Evolutionary conservation across 208 protist genomes (phyloP), one percentile per base, ranked within the genome.

Genomic region (Trypanosoma cruzi): DNA sequence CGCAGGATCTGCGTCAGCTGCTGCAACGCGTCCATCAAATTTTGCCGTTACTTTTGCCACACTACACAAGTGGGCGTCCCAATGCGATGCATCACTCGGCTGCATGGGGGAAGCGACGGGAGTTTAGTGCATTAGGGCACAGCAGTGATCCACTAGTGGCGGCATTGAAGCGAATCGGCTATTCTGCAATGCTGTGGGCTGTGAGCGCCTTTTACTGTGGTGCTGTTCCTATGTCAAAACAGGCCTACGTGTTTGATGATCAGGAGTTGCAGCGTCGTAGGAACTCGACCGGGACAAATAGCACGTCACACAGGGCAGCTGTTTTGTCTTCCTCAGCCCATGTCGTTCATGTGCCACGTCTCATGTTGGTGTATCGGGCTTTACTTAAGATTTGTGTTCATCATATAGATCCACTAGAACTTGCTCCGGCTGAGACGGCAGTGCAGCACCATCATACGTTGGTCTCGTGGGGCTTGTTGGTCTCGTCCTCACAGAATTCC

Each of bases 151-250:
- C 80, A 0, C 73, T 96, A 8, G 88, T 88, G 57, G 37, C 65
- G 3, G 85, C 84, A n/a, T 73, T 96, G 62, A 60, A 64, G 57
- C 65, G 77, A 0, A 75, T 94, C 34, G 84, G 90, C 20, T 84
- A 84, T 67, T 85, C 84, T 0, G 90, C 88, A 2, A 86, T 92
- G 64, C 71, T 96, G 65, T 80, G 93, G 54, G 84, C 88, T 48
- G 84, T 94, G 29, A 81, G 82, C 40, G 77, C 84, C 31, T 96
- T 96, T 65, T 96, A 94, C 75, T 80, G 76, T 44, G 90, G 90
- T 16, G 84, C 86, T 6, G 86, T 96, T 26, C 86, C 88, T 40
- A 77, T 76, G 42, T 72, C 75, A 44, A 83, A 86, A 64, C 85
- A 92, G 53, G 71, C 80, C 26, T 65, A 82, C 61, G 83, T 89